Evolutionary conservation across 192 early-diverging fungal genomes (phyloP), one percentile per base, ranked within the genome.

Genomic region (Coemansia sp.): DNA sequence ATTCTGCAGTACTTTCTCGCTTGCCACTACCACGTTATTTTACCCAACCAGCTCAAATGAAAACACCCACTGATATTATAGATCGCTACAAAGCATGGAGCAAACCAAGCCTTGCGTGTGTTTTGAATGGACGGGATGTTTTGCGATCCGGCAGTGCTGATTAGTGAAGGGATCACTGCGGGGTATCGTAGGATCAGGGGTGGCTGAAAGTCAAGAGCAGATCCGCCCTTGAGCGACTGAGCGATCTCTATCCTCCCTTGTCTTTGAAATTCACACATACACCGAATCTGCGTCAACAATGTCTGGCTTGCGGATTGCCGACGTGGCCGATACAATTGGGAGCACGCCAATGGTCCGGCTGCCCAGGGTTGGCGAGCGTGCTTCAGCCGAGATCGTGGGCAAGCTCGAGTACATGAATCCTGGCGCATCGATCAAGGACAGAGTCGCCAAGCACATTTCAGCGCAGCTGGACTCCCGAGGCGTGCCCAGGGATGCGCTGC

Each of bases 371-470:
- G 53, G 45, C 11, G 50, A 20, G 9, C 52, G 55, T 1, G 35
- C 50, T 25, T 36, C 73, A 71, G 85, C 87, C 0, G 85, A 91
- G 53, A 59, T 91, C 1, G 56, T 89, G 6, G 92, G 86, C 45
- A 93, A 93, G 70, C 80, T 90, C 6, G 92, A 93, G 67, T 93
- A 85, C 72, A 79, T 81, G 47, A 92, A 91, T 62, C 86, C 89
- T 2, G 68, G 76, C n/a, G 87, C 86, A 11, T 90, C 89, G 23
- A 84, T 88, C 45, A 93, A 91, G 69, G 90, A 93, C 73, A 77
- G 92, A 16, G 84, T 90, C 4, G 92, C 92, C 34, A 85, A 85
- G 35, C 39, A 67, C 26, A 65, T 83, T 18, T 37, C 60, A 0
- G 25, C 47, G 42, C 64, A 84, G 55, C 73, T 87, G n/a, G 50